Evolutionary conservation across 805 yeast genomes (phyloP).

Genomic region (Yarrowia yakushimensis): DNA sequence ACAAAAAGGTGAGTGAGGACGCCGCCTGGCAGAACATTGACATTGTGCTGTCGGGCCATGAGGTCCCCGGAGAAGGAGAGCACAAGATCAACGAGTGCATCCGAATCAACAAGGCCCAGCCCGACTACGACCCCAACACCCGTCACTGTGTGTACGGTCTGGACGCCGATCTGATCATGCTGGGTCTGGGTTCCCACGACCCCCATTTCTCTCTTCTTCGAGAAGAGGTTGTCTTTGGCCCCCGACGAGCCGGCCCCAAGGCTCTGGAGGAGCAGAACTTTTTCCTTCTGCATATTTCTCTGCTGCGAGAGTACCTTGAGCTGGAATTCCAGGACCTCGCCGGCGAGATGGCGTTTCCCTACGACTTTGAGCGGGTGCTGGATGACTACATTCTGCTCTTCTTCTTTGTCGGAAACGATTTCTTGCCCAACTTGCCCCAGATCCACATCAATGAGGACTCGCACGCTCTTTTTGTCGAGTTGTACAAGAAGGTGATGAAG

Average conservation of each 20-base stretch:
- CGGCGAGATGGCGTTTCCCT: slow-evolving; percentile 57
- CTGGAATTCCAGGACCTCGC: slow-evolving; percentile 75
- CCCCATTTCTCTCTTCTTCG: slow-evolving; percentile 93
- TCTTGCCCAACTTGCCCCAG: slow-evolving; percentile 94
- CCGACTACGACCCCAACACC: slow-evolving; percentile 68
- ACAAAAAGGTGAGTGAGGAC: slow-evolving; percentile 82
- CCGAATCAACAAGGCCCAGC: slow-evolving; percentile 70
- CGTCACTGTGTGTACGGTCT: slow-evolving; percentile 94
- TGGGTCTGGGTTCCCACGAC: slow-evolving; percentile 87
- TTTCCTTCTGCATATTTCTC: slow-evolving; percentile 74
- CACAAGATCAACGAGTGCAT: slow-evolving; percentile 95
- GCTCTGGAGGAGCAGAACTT: slow-evolving; percentile 72
- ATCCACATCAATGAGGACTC: slow-evolving; percentile 93
- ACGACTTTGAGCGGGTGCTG: slow-evolving; percentile 79
- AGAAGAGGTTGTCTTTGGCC: slow-evolving; percentile 91
- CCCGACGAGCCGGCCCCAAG: slow-evolving; percentile 39
- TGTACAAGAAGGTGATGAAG: slow-evolving; percentile 77
- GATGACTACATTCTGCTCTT: slow-evolving; percentile 91
- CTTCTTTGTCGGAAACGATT: slow-evolving; percentile 97
- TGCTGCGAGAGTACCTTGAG: slow-evolving; percentile 86
- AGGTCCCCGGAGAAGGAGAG: slow-evolving; percentile 98
- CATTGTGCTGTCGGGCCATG: slow-evolving; percentile 83
- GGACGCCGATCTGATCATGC: slow-evolving; percentile 93
- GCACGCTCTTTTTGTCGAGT: slow-evolving; percentile 82
- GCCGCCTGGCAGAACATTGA: slow-evolving; percentile 78